phyloP scores from a whole-genome alignment of 2,329 filamentous ascomycete species.

The Simplicillium sp. region DNA sequence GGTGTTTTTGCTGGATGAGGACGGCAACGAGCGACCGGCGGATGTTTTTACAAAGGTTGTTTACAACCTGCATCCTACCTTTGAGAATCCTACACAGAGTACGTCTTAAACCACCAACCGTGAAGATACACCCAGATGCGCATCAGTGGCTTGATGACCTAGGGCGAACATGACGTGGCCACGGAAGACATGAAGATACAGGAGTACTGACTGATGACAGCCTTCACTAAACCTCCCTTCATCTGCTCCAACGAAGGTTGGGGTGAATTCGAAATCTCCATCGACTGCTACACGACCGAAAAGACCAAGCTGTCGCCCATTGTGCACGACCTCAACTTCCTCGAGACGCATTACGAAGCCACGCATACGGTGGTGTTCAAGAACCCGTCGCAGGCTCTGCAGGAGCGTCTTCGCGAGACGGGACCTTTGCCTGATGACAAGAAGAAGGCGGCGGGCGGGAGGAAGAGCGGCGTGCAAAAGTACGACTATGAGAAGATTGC shows the following conservation, averaged over 20 bases:
- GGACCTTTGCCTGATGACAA: conserved; percentile 64
- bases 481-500: conserved; percentile 94
- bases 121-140: not conserved
- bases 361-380: conserved; percentile 78
- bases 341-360: conserved; percentile 69
- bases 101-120: conserved; percentile 30
- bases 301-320: conserved; percentile 73
- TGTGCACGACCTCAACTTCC: conserved; percentile 87
- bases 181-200: too few relatives aligned
- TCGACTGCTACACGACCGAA: conserved; percentile 72
- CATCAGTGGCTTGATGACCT: too few relatives aligned
- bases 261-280: conserved; percentile 96
- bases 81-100: conserved; percentile 82
- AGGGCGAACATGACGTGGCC: too few relatives aligned
- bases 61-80: conserved; percentile 91
- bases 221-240: conserved; percentile 78
- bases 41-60: conserved; percentile 84
- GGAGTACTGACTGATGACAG: conserved; percentile 33
- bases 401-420: conserved; percentile 71
- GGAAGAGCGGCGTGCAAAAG: conserved; percentile 69
- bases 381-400: conserved; percentile 81
- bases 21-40: conserved; percentile 74
- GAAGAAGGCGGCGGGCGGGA: conserved; percentile 52
- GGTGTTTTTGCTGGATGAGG: conserved; percentile 74
- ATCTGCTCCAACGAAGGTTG: conserved; percentile 88